A percentile compares a stretch with the other conserved stretches of the same genome.
Conservation (phyloP, 768 basidiomycete genomes). For the Multifurca ochricompacta region DNA sequence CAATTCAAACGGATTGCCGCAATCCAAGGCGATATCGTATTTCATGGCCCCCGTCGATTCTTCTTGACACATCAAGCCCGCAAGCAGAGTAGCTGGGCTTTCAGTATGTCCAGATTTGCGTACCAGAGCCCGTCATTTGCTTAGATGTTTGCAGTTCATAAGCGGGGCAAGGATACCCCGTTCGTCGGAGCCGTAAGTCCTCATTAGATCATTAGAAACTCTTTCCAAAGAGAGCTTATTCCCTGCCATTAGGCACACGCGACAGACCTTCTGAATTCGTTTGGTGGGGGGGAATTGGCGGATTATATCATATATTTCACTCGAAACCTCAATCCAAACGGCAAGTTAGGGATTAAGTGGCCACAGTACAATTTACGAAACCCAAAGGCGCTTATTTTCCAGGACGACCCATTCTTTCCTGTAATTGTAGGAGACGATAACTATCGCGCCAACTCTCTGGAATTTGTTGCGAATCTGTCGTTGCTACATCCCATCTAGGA, state of each 20-base stretch:
- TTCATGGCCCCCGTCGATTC: conserved; percentile 11
- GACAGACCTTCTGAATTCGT: conserved; percentile 7
- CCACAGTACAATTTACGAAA: conserved; percentile 1
- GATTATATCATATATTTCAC: conserved; percentile 13
- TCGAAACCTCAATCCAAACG: conserved; percentile 6
- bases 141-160: conserved; percentile 3
- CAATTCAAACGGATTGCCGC: conserved; percentile 23
- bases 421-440: background rate
- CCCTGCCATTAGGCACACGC: background rate
- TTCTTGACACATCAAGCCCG: conserved; percentile 4
- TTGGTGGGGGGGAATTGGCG: background rate
- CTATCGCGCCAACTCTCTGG: conserved; percentile 5
- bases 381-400: conserved; percentile 3
- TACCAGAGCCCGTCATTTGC: background rate
- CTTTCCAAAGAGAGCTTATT: background rate
- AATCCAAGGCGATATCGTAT: conserved; percentile 16
- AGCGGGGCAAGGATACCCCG: background rate
- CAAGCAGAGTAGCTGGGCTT: conserved; percentile 11
- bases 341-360: background rate
- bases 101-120: background rate
- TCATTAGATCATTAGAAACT: no score
- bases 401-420: conserved; percentile 1
- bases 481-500: conserved; percentile 11
- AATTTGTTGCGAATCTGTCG: conserved; percentile 9
- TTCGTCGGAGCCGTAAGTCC: conserved; percentile 11